Percentiles rank a stretch among this genome's conserved stretches.
phyloP scores from a whole-genome alignment of 164 flowering plant species.

The Malania oleifera region DNA sequence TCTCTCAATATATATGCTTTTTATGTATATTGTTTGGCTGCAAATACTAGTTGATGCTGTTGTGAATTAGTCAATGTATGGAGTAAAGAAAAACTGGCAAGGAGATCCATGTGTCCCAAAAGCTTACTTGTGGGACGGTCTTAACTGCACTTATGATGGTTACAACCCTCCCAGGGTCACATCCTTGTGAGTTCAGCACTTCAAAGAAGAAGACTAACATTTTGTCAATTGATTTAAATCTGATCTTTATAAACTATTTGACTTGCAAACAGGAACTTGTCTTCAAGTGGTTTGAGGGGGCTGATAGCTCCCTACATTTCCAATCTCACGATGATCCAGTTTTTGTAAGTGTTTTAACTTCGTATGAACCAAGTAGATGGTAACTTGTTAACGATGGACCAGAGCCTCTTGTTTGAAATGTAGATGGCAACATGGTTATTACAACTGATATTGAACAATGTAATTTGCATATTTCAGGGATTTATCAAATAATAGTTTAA shows the following conservation, averaged over 20 bases:
- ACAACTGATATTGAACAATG: neutral
- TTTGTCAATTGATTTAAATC: too few species aligned
- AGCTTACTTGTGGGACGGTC: slow-evolving; percentile 5
- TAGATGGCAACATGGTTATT: too few species aligned
- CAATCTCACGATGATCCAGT: slow-evolving; percentile 4
- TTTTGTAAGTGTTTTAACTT: neutral
- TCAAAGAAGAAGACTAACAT: too few species aligned
- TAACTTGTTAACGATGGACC: neutral
- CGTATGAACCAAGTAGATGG: neutral
- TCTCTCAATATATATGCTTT: neutral
- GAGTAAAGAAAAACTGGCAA: slow-evolving; percentile 10
- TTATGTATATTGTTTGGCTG: neutral
- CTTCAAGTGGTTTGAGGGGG: slow-evolving; percentile 7
- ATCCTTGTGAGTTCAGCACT: slow-evolving; percentile 8
- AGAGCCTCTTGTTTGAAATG: neutral
- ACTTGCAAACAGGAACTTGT: slow-evolving; percentile 10
- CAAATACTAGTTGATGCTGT: slow-evolving; percentile 2
- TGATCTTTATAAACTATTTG: neutral
- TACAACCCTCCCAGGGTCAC: slow-evolving; percentile 6
- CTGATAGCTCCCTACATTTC: neutral
- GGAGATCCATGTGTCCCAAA: slow-evolving; percentile 17
- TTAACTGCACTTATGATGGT: slow-evolving; percentile 3
- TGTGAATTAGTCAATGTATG: neutral
- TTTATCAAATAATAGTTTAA: slow-evolving; percentile 16
- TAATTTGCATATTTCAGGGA: slow-evolving; percentile 13